Percentiles rank a stretch among this genome's conserved stretches.
These are phyloP conservation scores for Leccinum solheimii DNA, from an alignment of 1,284 basidiomycete genomes.

Conservation along the genomic window DNA sequence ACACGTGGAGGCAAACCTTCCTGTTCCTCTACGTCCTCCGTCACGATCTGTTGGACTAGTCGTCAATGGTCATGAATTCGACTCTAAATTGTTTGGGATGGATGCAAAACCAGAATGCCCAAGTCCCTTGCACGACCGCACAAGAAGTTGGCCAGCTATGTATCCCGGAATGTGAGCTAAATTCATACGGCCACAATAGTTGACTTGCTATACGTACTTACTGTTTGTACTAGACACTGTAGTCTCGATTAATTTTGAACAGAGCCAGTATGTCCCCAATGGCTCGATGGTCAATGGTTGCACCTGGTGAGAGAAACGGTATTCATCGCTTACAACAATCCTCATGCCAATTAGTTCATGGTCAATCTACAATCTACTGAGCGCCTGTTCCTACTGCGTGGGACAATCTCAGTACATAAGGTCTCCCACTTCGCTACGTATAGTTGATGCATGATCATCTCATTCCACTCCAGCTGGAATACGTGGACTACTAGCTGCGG, in stretches of 20 bases:
- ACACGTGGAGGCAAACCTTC: not conserved
- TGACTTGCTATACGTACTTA: not conserved
- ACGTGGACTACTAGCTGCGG: slow-evolving; percentile 22
- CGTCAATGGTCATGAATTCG: slow-evolving; percentile 10
- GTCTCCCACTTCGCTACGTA: slow-evolving; percentile 8
- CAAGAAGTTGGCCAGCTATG: slow-evolving; percentile 26
- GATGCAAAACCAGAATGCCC: slow-evolving; percentile 14
- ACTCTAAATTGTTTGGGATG: slow-evolving; percentile 12
- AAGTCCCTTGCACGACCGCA: slow-evolving; percentile 19
- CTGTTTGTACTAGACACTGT: slow-evolving; percentile 16
- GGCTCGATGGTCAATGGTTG: slow-evolving; percentile 18
- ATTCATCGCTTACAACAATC: not conserved
- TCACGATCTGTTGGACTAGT: not conserved
- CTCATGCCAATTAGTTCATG: slow-evolving; percentile 22
- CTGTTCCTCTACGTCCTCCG: not conserved
- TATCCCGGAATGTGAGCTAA: slow-evolving; percentile 16
- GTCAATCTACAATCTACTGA: slow-evolving; percentile 32
- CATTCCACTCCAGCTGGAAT: slow-evolving; percentile 20
- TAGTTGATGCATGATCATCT: not conserved
- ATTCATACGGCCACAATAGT: not conserved
- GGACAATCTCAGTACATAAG: slow-evolving; percentile 14
- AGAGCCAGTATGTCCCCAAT: slow-evolving; percentile 21
- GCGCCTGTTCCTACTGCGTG: slow-evolving; percentile 27
- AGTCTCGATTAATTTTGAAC: slow-evolving; percentile 17
- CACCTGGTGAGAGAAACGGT: slow-evolving; percentile 22